These are phyloP conservation scores for Aspergillus fructus DNA, from an alignment of 2,329 filamentous ascomycete species.

Conservation along the genomic window DNA sequence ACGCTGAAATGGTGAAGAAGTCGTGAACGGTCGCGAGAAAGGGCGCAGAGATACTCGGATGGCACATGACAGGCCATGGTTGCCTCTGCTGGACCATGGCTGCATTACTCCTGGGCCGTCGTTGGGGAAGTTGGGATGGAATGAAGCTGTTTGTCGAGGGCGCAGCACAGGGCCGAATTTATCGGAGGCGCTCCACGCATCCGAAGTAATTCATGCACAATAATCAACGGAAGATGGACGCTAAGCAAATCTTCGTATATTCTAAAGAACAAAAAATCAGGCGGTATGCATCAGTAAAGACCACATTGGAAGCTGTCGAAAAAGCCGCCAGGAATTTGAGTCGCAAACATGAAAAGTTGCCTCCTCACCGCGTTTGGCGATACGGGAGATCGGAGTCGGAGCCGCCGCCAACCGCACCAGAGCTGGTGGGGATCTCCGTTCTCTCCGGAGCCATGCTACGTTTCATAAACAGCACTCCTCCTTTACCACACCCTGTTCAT, in stretches of 20 bases:
- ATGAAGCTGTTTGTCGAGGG: background rate
- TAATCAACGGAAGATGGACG: background rate
- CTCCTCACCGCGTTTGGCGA: slow-evolving; percentile 5
- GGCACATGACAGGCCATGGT: slow-evolving; percentile 43
- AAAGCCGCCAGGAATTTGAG: background rate
- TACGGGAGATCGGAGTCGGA: slow-evolving; percentile 1
- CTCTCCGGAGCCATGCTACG: slow-evolving; percentile 19
- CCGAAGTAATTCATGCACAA: background rate
- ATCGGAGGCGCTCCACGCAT: background rate
- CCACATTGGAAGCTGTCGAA: background rate
- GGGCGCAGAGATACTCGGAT: slow-evolving; percentile 33
- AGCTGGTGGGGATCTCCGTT: slow-evolving; percentile 19
- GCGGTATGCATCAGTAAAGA: background rate
- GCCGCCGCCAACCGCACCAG: slow-evolving; percentile 13
- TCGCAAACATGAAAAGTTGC: background rate
- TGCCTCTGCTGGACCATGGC: slow-evolving; percentile 36
- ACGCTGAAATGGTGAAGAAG: slow-evolving; percentile 28
- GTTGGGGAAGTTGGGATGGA: background rate
- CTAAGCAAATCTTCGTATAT: background rate
- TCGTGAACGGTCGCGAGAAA: slow-evolving; percentile 31
- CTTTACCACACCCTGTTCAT: background rate
- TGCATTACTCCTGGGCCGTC: slow-evolving; percentile 36
- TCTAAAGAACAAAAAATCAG: background rate
- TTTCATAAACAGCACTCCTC: slow-evolving; percentile 23
- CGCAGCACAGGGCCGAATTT: background rate